These are phyloP conservation scores for Rhizopogon rudus DNA, from an alignment of 768 basidiomycete genomes.

Conservation along the genomic window DNA sequence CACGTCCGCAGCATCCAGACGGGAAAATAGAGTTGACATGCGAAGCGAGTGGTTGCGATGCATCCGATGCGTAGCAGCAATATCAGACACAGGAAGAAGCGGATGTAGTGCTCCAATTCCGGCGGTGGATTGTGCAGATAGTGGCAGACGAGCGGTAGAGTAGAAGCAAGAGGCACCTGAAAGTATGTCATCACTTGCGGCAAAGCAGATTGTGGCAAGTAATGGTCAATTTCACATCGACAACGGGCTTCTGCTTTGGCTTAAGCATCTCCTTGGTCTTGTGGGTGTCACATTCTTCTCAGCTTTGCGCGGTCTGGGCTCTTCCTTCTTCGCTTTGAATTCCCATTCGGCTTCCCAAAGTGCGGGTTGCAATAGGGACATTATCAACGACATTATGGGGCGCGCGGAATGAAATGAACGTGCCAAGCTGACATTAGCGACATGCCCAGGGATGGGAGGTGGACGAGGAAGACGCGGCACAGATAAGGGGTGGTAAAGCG, in stretches of 20 bases:
- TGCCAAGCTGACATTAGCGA: slow-evolving; percentile 73
- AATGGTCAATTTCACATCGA: slow-evolving; percentile 45
- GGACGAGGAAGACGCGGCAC: slow-evolving; percentile 56
- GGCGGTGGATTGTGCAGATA: slow-evolving; percentile 29
- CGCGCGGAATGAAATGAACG: slow-evolving; percentile 71
- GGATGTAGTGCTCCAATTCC: slow-evolving; percentile 16
- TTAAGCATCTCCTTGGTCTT: slow-evolving; percentile 26
- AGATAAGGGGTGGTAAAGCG: slow-evolving; percentile 42
- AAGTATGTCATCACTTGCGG: slow-evolving; percentile 57
- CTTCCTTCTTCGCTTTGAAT: slow-evolving; percentile 42
- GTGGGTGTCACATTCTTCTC: slow-evolving; percentile 13
- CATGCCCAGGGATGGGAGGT: slow-evolving; percentile 39
- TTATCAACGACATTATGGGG: slow-evolving; percentile 75
- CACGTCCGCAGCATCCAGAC: slow-evolving; percentile 63
- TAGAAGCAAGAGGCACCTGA: slow-evolving; percentile 73
- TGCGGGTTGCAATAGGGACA: slow-evolving; percentile 71
- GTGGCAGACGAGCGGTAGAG: slow-evolving; percentile 60
- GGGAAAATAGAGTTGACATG: slow-evolving; percentile 63
- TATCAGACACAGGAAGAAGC: slow-evolving; percentile 49
- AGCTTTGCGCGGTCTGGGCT: slow-evolving; percentile 18
- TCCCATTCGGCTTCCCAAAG: slow-evolving; percentile 74
- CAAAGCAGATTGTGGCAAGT: slow-evolving; percentile 42
- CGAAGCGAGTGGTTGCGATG: slow-evolving; percentile 56
- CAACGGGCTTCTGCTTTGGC: slow-evolving; percentile 10
- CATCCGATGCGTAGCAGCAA: slow-evolving; percentile 47